These are phyloP conservation scores for Grigorovia transvaalensis DNA, from an alignment of 805 yeast species.

Conservation along the genomic window DNA sequence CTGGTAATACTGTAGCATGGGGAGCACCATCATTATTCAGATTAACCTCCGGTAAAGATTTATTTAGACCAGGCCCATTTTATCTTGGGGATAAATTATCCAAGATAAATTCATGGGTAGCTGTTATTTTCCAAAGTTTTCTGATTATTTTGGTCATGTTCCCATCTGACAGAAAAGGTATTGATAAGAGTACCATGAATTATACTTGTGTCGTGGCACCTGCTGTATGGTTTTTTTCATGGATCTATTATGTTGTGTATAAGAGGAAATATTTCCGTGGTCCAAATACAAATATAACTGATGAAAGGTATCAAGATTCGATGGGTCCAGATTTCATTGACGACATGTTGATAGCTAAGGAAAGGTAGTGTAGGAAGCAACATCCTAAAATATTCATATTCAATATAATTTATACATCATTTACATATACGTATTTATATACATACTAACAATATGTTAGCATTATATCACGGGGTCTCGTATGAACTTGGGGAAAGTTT, in stretches of 20 bases:
- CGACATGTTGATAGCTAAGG: conserved; percentile 10
- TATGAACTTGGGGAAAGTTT: too few species aligned
- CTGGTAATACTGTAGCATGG: conserved; percentile 36
- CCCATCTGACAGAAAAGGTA: conserved; percentile 36
- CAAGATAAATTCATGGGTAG: conserved; percentile 36
- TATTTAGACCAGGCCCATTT: conserved; percentile 58
- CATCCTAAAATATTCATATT: neutral
- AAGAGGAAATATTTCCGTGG: conserved; percentile 50
- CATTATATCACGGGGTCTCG: too few species aligned
- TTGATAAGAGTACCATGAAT: conserved; percentile 45
- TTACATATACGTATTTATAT: too few species aligned
- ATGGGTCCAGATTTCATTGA: conserved; percentile 19
- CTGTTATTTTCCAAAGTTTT: conserved; percentile 42
- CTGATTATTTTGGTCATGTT: conserved; percentile 50
- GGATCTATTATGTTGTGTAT: conserved; percentile 40
- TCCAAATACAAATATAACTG: conserved; percentile 35
- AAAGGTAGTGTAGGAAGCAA: neutral
- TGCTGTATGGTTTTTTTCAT: conserved; percentile 47
- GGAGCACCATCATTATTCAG: conserved; percentile 31
- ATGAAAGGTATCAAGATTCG: conserved; percentile 21
- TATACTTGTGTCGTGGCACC: conserved; percentile 59
- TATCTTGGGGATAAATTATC: conserved; percentile 44
- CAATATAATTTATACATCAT: neutral
- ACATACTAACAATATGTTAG: too few species aligned
- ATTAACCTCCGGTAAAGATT: conserved; percentile 36